Evolutionary conservation across 129 eudicot species (phyloP).

Genomic region (Centaurea solstitialis): DNA sequence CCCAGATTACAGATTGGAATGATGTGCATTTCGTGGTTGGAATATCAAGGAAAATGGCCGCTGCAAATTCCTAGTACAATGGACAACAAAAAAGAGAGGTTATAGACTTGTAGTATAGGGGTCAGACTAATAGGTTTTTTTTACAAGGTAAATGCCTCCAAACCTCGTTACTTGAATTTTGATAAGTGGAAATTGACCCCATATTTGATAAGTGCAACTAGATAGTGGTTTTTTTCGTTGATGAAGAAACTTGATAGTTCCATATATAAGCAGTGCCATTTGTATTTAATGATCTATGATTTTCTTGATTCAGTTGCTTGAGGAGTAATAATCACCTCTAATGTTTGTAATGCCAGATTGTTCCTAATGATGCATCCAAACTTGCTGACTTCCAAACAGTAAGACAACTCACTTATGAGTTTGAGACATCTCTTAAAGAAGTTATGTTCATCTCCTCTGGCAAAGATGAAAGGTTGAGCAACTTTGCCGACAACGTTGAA

Average conservation of each 20-base stretch:
- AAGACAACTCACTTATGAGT: slow-evolving; percentile 63
- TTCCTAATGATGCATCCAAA: slow-evolving; percentile 95
- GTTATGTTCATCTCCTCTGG: slow-evolving; percentile 63
- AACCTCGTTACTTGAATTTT: too few species aligned
- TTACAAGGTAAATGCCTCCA: too few species aligned
- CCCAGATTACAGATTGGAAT: background rate
- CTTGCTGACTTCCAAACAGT: slow-evolving; percentile 86
- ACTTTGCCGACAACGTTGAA: slow-evolving; percentile 90
- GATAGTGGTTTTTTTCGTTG: background rate
- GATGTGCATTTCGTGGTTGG: background rate
- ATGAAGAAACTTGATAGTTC: background rate
- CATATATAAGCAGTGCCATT: background rate
- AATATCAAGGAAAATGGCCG: background rate
- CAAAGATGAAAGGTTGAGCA: slow-evolving; percentile 71
- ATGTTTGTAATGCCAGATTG: slow-evolving; percentile 52
- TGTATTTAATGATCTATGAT: background rate
- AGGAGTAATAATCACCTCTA: background rate
- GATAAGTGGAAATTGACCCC: background rate
- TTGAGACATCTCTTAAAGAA: slow-evolving; percentile 70
- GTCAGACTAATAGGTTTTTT: too few species aligned
- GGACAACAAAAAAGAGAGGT: too few species aligned
- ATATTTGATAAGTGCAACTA: background rate
- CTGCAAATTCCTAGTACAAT: background rate
- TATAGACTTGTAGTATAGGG: too few species aligned
- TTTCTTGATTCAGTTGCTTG: background rate